Conservation (phyloP, 176 grass and related monocot genomes). For the Chloris gayana region DNA sequence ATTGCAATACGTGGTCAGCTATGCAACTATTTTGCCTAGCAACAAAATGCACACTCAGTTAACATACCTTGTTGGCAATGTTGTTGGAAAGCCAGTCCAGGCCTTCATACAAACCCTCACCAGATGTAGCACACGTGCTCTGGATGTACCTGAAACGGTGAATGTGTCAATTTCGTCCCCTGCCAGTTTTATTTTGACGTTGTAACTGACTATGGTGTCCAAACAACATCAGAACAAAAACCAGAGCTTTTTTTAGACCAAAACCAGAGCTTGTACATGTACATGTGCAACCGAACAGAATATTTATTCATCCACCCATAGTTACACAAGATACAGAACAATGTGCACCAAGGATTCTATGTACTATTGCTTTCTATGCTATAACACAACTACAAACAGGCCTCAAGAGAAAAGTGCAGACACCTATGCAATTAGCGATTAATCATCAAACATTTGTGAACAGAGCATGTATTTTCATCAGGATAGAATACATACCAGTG, state of each 20-base stretch:
- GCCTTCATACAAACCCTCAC: constrained; percentile 61
- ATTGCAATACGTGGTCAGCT: constrained; percentile 10
- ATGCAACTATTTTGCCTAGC: neutral
- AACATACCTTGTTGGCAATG: constrained; percentile 56
- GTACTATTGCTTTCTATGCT: neutral
- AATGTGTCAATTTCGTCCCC: neutral
- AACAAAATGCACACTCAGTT: neutral
- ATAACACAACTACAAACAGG: neutral
- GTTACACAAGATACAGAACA: neutral
- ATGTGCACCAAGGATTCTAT: neutral
- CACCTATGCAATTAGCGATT: neutral
- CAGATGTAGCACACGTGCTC: constrained; percentile 65
- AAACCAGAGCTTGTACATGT: too few relatives aligned
- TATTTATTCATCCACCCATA: neutral
- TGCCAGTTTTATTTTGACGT: neutral
- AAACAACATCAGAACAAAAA: too few relatives aligned
- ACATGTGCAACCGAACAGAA: neutral
- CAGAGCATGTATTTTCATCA: neutral
- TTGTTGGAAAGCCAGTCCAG: constrained; percentile 74
- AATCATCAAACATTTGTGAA: neutral
- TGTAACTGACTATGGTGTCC: neutral
- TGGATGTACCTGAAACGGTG: constrained; percentile 57
- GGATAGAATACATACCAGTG: constrained; percentile 44
- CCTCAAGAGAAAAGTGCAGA: neutral
- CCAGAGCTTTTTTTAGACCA: too few relatives aligned